Percentiles rank a stretch among this genome's conserved stretches.
Conservation (phyloP, 768 basidiomycete genomes). For the Trametes sanguinea region DNA sequence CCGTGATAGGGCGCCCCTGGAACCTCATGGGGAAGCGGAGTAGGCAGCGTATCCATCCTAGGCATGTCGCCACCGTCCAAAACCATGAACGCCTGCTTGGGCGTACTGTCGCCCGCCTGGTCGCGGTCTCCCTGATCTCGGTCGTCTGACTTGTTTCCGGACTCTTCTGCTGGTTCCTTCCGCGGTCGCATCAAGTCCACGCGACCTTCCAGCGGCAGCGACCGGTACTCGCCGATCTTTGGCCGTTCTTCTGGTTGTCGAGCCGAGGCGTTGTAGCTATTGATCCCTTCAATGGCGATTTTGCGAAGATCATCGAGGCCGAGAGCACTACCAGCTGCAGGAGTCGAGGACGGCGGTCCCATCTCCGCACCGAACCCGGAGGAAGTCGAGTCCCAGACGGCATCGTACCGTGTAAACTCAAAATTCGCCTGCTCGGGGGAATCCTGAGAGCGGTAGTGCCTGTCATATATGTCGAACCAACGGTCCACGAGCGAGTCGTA, state of each 20-base stretch:
- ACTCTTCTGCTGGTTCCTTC: slow-evolving; percentile 16
- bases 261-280: slow-evolving; percentile 16
- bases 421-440: slow-evolving; percentile 49
- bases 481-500: slow-evolving; percentile 83
- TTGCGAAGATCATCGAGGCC: slow-evolving; percentile 66
- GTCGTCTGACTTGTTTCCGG: neutral
- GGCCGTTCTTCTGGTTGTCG: slow-evolving; percentile 11
- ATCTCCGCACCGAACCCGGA: slow-evolving; percentile 36
- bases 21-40: slow-evolving; percentile 61
- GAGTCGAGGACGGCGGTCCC: slow-evolving; percentile 21
- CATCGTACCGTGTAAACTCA: slow-evolving; percentile 64
- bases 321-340: slow-evolving; percentile 40
- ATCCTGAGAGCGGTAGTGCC: slow-evolving; percentile 69
- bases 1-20: slow-evolving; percentile 61
- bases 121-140: neutral
- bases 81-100: slow-evolving; percentile 21
- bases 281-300: slow-evolving; percentile 61
- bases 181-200: slow-evolving; percentile 80
- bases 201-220: slow-evolving; percentile 84
- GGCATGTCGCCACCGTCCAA: slow-evolving; percentile 12
- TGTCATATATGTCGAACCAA: slow-evolving; percentile 92
- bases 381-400: slow-evolving; percentile 68
- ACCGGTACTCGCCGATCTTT: slow-evolving; percentile 74
- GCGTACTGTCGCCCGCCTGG: slow-evolving; percentile 19
- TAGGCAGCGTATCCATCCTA: slow-evolving; percentile 56